Conservation (phyloP, 2,329 filamentous ascomycete species). For the Fusarium mangiferae region DNA sequence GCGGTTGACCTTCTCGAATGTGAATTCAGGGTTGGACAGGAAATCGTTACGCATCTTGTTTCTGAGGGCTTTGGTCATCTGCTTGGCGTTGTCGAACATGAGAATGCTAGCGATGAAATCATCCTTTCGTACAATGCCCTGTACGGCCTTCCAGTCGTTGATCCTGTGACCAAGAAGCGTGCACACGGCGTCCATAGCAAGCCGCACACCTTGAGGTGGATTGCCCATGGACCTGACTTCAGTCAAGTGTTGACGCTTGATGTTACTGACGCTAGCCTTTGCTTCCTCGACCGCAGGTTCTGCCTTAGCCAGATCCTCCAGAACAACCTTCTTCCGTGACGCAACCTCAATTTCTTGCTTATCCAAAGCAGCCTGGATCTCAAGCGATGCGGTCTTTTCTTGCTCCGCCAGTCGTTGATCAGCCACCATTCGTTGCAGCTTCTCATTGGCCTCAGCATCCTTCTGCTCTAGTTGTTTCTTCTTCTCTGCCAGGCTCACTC, state of each 20-base stretch:
- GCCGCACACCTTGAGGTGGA: constrained; percentile 87
- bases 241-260: constrained; percentile 95
- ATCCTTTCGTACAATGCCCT: constrained; percentile 87
- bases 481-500: constrained; percentile 91
- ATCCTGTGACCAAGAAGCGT: constrained; percentile 91
- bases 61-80: constrained; percentile 87
- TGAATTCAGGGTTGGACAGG: constrained; percentile 93
- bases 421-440: constrained; percentile 95
- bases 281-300: constrained; percentile 94
- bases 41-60: constrained; percentile 93
- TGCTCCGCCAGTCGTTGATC: constrained; percentile 96
- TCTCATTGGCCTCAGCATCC: constrained; percentile 95
- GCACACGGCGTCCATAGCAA: constrained; percentile 96
- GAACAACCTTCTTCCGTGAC: constrained; percentile 81
- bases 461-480: constrained; percentile 93
- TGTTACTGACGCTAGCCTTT: constrained; percentile 96
- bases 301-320: constrained; percentile 87
- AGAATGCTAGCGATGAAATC: constrained; percentile 99
- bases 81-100: constrained; percentile 93
- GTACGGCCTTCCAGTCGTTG: constrained; percentile 90
- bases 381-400: constrained; percentile 85
- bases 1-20: constrained; percentile 93
- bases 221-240: constrained; percentile 98
- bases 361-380: constrained; percentile 88
- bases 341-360: constrained; percentile 91